Base-by-base conservation (phyloP, 208 protist species). In the Leishmania aethiopica region DNA sequence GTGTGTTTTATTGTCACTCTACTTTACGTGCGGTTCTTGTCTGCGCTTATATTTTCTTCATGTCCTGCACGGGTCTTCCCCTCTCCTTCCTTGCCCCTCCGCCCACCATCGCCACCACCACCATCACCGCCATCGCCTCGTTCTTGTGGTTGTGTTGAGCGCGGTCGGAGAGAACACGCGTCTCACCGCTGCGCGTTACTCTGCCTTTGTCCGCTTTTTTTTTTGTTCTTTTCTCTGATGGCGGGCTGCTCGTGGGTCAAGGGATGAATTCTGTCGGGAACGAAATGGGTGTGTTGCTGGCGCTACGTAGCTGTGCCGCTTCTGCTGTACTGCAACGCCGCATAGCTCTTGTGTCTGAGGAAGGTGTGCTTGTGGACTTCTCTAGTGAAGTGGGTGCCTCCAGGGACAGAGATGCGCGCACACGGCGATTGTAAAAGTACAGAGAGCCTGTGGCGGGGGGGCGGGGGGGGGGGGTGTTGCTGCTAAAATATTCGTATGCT, bases 181-280 rank as follows among this genome's bases (percentile, higher is more conserved):
- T 66, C 19, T 64, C 47, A 15, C 71, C 11, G 40, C 37, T 15
- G 72, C 25, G 5, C 17, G 55, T 40, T 51, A 35, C 28, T 3
- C 37, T 3, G 11, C n/a, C 49, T 0, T 19, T 17, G 32, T 25
- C 35, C 32, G 0, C 7, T 67, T 67, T 35, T 25, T 70, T 70
- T 19, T 75, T 66, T 74, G 37, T 35, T 75, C 0, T 62, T 35
- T 76, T 64, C 32, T 25, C 66, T 25, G 47, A 62, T 84, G 40
- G 53, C 28, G 67, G 13, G 19, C 67, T 47, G n/a, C n/a, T 37
- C 60, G 3, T 25, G 28, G 13, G 8, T 35, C 60, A n/a, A 35
- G n/a, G 11, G 37, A 13, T 15, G 17, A 25, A 22, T 37, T 22
- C 6, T 8, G 37, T 49, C 15, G 19, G 1, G 40, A 0, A 49